Evolutionary conservation across 257 asterid species (phyloP).

Genomic region (Agastache rugosa): DNA sequence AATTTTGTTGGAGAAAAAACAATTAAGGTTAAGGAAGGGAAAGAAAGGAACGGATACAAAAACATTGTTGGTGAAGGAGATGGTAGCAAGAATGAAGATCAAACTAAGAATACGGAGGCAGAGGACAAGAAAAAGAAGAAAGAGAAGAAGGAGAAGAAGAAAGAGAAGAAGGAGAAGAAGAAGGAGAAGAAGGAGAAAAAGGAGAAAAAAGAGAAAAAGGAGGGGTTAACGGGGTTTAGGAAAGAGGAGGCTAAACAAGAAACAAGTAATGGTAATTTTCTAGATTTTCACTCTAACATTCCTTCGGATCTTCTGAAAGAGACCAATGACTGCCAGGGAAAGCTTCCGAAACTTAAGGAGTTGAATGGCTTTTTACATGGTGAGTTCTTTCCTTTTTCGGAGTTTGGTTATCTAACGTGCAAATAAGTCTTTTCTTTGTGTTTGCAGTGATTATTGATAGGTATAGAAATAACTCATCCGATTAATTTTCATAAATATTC

Average conservation of each 20-base stretch:
- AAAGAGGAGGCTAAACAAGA: constrained; percentile 36
- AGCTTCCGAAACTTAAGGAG: constrained; percentile 49
- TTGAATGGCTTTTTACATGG: constrained; percentile 54
- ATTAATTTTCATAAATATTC: constrained; percentile 6
- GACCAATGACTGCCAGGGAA: constrained; percentile 40
- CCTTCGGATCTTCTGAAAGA: constrained; percentile 36
- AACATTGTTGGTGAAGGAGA: constrained; percentile 36
- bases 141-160: constrained; percentile 37
- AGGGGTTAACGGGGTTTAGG: constrained; percentile 22
- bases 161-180: constrained; percentile 44
- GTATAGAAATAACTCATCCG: neutral
- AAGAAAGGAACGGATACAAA: constrained; percentile 40
- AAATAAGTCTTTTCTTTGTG: neutral
- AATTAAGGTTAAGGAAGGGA: constrained; percentile 40
- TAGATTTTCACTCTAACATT: constrained; percentile 38
- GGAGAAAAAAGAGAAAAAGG: constrained; percentile 35
- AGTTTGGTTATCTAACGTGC: constrained; percentile 7
- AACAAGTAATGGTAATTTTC: constrained; percentile 38
- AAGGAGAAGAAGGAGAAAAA: constrained; percentile 42
- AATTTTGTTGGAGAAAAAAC: constrained; percentile 37
- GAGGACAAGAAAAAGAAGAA: constrained; percentile 50
- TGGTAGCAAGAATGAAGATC: constrained; percentile 40
- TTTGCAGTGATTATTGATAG: neutral
- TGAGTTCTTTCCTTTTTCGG: constrained; percentile 46
- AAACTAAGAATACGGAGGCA: constrained; percentile 44